phyloP scores from a whole-genome alignment of 1,284 basidiomycete species.

The Rhodotorula sp. region DNA sequence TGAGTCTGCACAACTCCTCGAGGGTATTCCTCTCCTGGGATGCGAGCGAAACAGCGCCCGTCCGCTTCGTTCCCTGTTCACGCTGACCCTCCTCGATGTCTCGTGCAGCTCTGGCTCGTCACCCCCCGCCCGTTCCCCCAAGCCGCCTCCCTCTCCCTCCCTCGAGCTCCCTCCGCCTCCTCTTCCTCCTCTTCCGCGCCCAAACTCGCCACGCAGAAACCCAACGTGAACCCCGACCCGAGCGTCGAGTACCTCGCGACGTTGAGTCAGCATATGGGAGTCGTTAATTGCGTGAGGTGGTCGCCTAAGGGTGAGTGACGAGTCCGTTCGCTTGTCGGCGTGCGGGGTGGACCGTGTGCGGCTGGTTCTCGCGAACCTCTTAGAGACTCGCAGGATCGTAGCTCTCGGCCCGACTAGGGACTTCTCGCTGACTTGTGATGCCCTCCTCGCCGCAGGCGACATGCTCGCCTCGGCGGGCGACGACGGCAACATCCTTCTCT shows the following conservation, averaged over 20 bases:
- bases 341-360: background rate
- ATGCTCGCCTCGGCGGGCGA: constrained; percentile 90
- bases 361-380: background rate
- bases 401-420: too few species aligned
- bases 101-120: constrained; percentile 88
- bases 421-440: background rate
- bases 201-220: constrained; percentile 4
- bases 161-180: constrained; percentile 4
- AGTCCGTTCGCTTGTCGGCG: background rate
- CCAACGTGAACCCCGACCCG: constrained; percentile 52
- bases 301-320: constrained; percentile 77
- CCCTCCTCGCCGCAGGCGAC: constrained; percentile 61
- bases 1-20: constrained; percentile 54
- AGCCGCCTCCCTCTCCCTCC: constrained; percentile 53
- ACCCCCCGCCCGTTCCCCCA: constrained; percentile 69
- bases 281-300: constrained; percentile 95
- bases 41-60: background rate
- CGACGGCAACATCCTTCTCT: constrained; percentile 96
- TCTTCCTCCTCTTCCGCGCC: constrained; percentile 2
- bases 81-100: too few species aligned
- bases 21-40: too few species aligned
- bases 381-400: background rate
- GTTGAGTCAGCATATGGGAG: constrained; percentile 84
- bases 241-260: constrained; percentile 95
- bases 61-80: too few species aligned